phyloP scores from a whole-genome alignment of 768 basidiomycete species.

The Hydnum rufescens region DNA sequence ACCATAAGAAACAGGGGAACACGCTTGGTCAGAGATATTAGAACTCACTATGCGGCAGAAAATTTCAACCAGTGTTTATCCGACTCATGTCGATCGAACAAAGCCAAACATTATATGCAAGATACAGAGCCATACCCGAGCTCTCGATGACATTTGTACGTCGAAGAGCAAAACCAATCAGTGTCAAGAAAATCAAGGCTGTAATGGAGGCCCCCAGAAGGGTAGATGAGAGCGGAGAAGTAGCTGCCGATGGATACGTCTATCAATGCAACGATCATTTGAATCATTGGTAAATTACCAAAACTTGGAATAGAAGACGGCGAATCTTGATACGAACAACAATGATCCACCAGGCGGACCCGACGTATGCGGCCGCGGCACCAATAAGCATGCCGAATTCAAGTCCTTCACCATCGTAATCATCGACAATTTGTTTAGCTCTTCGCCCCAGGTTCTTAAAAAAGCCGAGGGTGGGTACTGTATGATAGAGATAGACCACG shows the following conservation, averaged over 20 bases:
- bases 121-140: slow-evolving; percentile 65
- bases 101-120: slow-evolving; percentile 82
- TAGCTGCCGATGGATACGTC: slow-evolving; percentile 68
- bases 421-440: slow-evolving; percentile 49
- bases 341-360: slow-evolving; percentile 75
- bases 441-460: slow-evolving; percentile 56
- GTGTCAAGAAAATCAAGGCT: slow-evolving; percentile 72
- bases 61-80: slow-evolving; percentile 21
- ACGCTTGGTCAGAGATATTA: not conserved
- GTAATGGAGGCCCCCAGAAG: slow-evolving; percentile 76
- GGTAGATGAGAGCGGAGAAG: slow-evolving; percentile 73
- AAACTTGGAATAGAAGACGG: not conserved
- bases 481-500: not conserved
- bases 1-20: not conserved
- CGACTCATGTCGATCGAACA: slow-evolving; percentile 20
- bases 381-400: slow-evolving; percentile 61
- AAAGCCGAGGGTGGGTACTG: not conserved
- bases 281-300: slow-evolving; percentile 3
- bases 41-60: slow-evolving; percentile 6
- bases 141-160: slow-evolving; percentile 89
- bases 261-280: slow-evolving; percentile 17
- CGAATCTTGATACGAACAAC: slow-evolving; percentile 28
- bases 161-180: slow-evolving; percentile 76
- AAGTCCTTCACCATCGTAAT: slow-evolving; percentile 37
- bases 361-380: slow-evolving; percentile 61